Conservation (phyloP, 2,329 filamentous ascomycete genomes). For the Fusarium virguliforme region DNA sequence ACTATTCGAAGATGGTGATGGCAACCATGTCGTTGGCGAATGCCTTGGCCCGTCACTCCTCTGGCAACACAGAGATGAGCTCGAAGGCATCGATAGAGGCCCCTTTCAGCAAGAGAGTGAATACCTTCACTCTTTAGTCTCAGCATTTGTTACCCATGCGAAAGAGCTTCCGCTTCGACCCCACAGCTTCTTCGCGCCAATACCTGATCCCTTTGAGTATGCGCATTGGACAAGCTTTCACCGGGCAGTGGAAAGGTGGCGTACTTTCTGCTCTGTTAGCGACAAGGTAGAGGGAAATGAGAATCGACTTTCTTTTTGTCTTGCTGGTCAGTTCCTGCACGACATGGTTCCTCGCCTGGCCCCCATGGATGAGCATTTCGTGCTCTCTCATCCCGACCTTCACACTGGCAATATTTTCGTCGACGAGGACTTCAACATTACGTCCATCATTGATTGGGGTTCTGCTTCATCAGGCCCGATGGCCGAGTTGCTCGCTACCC, state of each 20-base stretch:
- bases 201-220: constrained; percentile 48
- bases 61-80: constrained; percentile 46
- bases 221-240: constrained; percentile 35
- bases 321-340: constrained; percentile 43
- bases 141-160: constrained; percentile 45
- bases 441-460: constrained; percentile 50
- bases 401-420: constrained; percentile 49
- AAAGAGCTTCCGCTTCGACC: constrained; percentile 48
- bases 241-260: constrained; percentile 21
- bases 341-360: constrained; percentile 48
- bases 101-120: constrained; percentile 48
- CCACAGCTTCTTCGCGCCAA: constrained; percentile 51
- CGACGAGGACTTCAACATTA: constrained; percentile 47
- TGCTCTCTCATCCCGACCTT: constrained; percentile 47
- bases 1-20: constrained; percentile 35
- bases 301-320: constrained; percentile 46
- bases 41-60: constrained; percentile 44
- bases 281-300: constrained; percentile 40
- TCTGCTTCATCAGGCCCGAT: constrained; percentile 40
- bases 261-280: constrained; percentile 28
- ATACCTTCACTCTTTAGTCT: constrained; percentile 48
- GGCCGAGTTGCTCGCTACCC: constrained; percentile 35
- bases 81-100: constrained; percentile 47
- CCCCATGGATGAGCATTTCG: constrained; percentile 15
- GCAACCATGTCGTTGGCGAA: constrained; percentile 41